Percentiles rank a stretch among this genome's conserved stretches.
Conservation (phyloP, 2,329 filamentous ascomycete species). For the Pseudocercospora cruenta region DNA sequence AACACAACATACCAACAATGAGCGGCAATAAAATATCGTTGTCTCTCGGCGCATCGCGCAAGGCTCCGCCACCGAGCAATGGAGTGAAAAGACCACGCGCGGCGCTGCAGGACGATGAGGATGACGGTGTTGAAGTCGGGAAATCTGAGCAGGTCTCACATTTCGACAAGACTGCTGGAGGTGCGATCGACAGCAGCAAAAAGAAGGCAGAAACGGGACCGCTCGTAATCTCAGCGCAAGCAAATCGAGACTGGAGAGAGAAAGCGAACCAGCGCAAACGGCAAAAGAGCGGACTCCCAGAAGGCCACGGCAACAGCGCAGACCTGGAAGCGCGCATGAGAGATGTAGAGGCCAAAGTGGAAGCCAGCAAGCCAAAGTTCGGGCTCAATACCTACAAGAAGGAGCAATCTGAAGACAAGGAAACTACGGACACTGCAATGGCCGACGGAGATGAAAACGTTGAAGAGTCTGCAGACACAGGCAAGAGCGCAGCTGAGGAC, state of each 20-base stretch:
- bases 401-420: constrained; percentile 26
- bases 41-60: constrained; percentile 34
- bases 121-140: constrained; percentile 54
- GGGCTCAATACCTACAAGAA: constrained; percentile 54
- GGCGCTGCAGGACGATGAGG: constrained; percentile 50
- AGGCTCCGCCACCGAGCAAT: constrained; percentile 36
- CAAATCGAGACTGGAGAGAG: constrained; percentile 66
- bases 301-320: constrained; percentile 24
- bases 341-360: constrained; percentile 31
- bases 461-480: constrained; percentile 15
- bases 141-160: constrained; percentile 55
- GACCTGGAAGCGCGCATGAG: constrained; percentile 31
- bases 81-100: constrained; percentile 48
- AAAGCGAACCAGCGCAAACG: constrained; percentile 53
- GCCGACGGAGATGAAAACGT: constrained; percentile 27
- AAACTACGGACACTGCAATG: constrained; percentile 22
- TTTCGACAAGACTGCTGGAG: constrained; percentile 57
- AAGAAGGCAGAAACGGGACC: constrained; percentile 44
- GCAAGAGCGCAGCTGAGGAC: constrained; percentile 30
- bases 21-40: constrained; percentile 36
- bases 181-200: constrained; percentile 50
- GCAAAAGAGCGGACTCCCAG: constrained; percentile 62
- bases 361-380: constrained; percentile 52
- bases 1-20: constrained; percentile 12
- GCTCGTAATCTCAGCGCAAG: constrained; percentile 61